Conservation (phyloP, 140 eudicot species). For the Cichorium intybus region DNA sequence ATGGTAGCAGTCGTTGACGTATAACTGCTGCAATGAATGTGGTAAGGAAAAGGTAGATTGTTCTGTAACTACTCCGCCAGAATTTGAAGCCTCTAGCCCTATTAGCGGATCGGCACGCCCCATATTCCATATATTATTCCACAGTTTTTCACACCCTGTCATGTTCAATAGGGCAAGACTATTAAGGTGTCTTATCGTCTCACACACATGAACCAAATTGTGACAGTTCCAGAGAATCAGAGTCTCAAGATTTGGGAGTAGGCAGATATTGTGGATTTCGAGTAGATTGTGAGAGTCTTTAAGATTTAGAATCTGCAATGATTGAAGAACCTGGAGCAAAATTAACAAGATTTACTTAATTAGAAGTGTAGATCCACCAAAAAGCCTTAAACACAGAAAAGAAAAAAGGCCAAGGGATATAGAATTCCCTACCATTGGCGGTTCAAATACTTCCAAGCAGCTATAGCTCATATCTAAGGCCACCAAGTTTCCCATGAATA, state of each 20-base stretch:
- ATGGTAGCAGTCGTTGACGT: conserved; percentile 19
- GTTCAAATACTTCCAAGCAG: conserved; percentile 19
- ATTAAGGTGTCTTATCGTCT: conserved; percentile 6
- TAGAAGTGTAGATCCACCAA: background rate
- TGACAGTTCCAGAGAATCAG: conserved; percentile 29
- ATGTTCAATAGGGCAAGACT: conserved; percentile 22
- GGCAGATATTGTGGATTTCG: conserved; percentile 9
- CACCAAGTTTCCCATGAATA: conserved; percentile 32
- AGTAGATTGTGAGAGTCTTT: conserved; percentile 24
- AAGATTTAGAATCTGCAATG: conserved; percentile 19
- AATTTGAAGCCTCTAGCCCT: background rate
- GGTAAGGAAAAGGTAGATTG: conserved; percentile 7
- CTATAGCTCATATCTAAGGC: conserved; percentile 37
- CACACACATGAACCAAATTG: conserved; percentile 26
- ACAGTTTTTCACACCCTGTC: conserved; percentile 29
- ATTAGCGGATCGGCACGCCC: background rate
- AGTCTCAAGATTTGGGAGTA: conserved; percentile 30
- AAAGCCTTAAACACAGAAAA: background rate
- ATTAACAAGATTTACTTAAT: background rate
- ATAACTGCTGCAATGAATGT: conserved; percentile 13
- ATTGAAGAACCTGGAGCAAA: conserved; percentile 25
- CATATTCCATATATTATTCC: background rate
- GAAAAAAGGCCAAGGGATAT: background rate
- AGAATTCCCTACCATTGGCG: conserved; percentile 21
- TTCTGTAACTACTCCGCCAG: background rate